phyloP scores from a whole-genome alignment of 805 yeast species.

The Wickerhamiella sorbophila region DNA sequence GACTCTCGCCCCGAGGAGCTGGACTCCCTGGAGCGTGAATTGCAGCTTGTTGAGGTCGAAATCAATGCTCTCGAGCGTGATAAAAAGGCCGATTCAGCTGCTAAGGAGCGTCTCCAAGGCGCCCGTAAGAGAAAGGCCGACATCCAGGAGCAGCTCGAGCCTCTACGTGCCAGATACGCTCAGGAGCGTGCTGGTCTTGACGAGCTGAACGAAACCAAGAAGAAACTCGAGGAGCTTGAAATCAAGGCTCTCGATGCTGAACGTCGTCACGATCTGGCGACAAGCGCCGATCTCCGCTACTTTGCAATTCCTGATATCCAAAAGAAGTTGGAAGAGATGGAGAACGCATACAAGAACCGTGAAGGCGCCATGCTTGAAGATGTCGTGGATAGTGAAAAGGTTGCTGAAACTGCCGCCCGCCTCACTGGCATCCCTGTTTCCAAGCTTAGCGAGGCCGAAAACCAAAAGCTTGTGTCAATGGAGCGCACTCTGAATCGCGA shows the following conservation, averaged over 20 bases:
- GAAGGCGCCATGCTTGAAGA: slow-evolving; percentile 63
- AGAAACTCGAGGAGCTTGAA: slow-evolving; percentile 83
- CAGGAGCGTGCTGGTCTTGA: slow-evolving; percentile 87
- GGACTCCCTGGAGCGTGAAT: slow-evolving; percentile 83
- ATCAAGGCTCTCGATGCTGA: slow-evolving; percentile 92
- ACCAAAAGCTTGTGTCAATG: slow-evolving; percentile 85
- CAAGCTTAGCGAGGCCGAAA: slow-evolving; percentile 90
- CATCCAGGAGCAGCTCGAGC: slow-evolving; percentile 70
- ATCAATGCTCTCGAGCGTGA: slow-evolving; percentile 95
- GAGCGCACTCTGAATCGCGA: slow-evolving; percentile 66
- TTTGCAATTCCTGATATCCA: slow-evolving; percentile 92
- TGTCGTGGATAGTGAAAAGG: slow-evolving; percentile 81
- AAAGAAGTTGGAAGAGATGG: slow-evolving; percentile 60
- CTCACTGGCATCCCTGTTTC: slow-evolving; percentile 94
- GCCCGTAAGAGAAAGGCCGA: slow-evolving; percentile 73
- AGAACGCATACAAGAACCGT: slow-evolving; percentile 55
- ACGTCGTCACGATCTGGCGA: slow-evolving; percentile 85
- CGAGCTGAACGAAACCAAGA: slow-evolving; percentile 75
- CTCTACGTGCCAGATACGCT: slow-evolving; percentile 69
- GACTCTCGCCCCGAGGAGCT: slow-evolving; percentile 96
- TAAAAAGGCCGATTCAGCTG: slow-evolving; percentile 64
- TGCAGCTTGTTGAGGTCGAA: slow-evolving; percentile 85
- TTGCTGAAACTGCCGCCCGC: slow-evolving; percentile 94
- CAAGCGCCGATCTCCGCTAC: slow-evolving; percentile 92
- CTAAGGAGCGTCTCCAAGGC: slow-evolving; percentile 65